These are phyloP conservation scores for Naganishia albida DNA, from an alignment of 1,284 basidiomycete species.

Conservation along the genomic window DNA sequence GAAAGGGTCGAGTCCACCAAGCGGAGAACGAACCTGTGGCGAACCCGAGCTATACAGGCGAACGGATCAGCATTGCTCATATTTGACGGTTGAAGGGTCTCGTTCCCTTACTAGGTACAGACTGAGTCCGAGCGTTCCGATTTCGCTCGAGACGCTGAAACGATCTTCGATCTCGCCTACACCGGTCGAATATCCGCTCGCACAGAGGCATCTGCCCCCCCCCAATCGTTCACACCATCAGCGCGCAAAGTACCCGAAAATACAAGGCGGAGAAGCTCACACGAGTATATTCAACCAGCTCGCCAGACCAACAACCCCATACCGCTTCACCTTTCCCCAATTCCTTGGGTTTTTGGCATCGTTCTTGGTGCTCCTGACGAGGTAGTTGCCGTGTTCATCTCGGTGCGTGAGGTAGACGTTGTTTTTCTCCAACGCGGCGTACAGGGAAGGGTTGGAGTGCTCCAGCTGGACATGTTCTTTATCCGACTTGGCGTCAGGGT, in stretches of 20 bases:
- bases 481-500: slow-evolving; percentile 13
- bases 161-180: slow-evolving; percentile 40
- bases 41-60: slow-evolving; percentile 37
- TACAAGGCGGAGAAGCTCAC: slow-evolving; percentile 3
- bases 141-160: slow-evolving; percentile 40
- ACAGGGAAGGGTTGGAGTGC: slow-evolving; percentile 7
- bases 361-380: slow-evolving; percentile 34
- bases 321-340: slow-evolving; percentile 43
- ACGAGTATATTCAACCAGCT: slow-evolving; percentile 40
- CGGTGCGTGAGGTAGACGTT: not conserved
- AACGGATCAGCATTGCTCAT: too few relatives aligned
- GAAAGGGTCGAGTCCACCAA: not conserved
- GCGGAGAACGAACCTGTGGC: slow-evolving; percentile 35
- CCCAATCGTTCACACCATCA: too few relatives aligned
- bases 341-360: slow-evolving; percentile 38
- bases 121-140: slow-evolving; percentile 41
- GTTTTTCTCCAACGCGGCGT: slow-evolving; percentile 19
- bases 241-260: not conserved
- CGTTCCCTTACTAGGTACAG: slow-evolving; percentile 40
- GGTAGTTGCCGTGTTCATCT: slow-evolving; percentile 37
- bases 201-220: slow-evolving; percentile 36
- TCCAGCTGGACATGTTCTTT: slow-evolving; percentile 16
- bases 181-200: slow-evolving; percentile 43
- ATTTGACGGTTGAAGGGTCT: too few relatives aligned
- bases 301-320: slow-evolving; percentile 38